phyloP scores from a whole-genome alignment of 2,329 filamentous ascomycete genomes.

The Periglandula ipomoeae region DNA sequence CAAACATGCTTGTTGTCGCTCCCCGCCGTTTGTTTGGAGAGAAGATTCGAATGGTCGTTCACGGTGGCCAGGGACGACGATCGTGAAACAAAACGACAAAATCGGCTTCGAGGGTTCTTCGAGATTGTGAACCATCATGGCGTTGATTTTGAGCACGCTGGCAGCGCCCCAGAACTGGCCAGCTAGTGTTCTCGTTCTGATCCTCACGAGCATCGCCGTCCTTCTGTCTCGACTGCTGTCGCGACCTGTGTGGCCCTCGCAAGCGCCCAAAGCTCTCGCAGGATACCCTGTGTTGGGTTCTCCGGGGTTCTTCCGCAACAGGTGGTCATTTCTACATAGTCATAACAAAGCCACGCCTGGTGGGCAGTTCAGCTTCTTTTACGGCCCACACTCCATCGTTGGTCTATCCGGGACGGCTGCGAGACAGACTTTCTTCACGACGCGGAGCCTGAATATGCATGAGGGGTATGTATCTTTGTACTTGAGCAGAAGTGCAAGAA shows the following conservation, averaged over 20 bases:
- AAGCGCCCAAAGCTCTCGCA: slow-evolving; percentile 16
- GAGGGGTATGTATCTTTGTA: slow-evolving; percentile 29
- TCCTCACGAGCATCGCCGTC: slow-evolving; percentile 2
- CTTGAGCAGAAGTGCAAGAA: no score
- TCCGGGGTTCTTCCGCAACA: slow-evolving; percentile 34
- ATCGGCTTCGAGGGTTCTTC: no score
- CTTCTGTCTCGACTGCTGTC: background rate
- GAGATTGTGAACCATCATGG: no score
- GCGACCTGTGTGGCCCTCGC: slow-evolving; percentile 15
- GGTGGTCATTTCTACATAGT: slow-evolving; percentile 34
- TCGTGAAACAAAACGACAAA: no score
- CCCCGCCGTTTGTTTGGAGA: no score
- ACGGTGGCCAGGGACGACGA: no score
- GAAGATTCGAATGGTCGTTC: no score
- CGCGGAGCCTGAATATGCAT: slow-evolving; percentile 30
- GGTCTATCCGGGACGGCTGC: slow-evolving; percentile 32
- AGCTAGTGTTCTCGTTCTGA: slow-evolving; percentile 5
- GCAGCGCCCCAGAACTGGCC: slow-evolving; percentile 9
- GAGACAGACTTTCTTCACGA: slow-evolving; percentile 35
- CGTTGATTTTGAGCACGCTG: slow-evolving; percentile 1
- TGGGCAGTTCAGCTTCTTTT: slow-evolving; percentile 40
- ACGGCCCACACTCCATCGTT: slow-evolving; percentile 34
- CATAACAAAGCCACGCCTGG: slow-evolving; percentile 20
- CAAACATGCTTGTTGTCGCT: no score
- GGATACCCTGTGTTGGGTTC: slow-evolving; percentile 34